Base-by-base conservation (phyloP, 495 filamentous ascomycete genomes). In the Tuber umbilicatum region DNA sequence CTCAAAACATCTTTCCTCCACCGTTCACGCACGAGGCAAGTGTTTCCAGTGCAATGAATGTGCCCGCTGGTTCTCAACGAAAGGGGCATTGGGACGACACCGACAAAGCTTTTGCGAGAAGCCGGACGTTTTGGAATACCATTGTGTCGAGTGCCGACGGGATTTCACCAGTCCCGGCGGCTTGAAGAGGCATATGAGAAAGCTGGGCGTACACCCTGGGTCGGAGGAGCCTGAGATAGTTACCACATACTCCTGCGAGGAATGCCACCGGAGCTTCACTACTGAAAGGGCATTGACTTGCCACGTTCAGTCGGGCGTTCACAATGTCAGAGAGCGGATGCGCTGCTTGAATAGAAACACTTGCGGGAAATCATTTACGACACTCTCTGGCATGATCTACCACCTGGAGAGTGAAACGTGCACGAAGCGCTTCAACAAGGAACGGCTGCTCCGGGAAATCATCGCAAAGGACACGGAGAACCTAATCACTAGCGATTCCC, bases 21-120 rank as follows among this genome's bases (percentile, higher is more conserved):
- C n/a, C n/a, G 55, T 64, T 31, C 55, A 64, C 27, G 55, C 55
- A 31, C 55, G 55, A 4, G 55, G 55, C 2, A 64, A 64, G n/a
- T 64, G 55, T n/a, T 31, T 64, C 55, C 55, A 64, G 31, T 64
- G 55, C 27, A 64, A 64, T 64, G 55, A 64, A n/a, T 64, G 55
- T 31, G 55, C 55, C n/a, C 55, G 10, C 27, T 64, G 55, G 55
- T 64, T 64, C 12, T 64, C 55, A 16, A 64, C 55, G 5, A 64
- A 64, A 31, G 55, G 55, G 0, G 55, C 55, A 64, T 31, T 64
- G 55, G 0, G 10, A 0, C n/a, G 55, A 12, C 55, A 64, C 55
- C n/a, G 27, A 17, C n/a, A 14, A 31, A 31, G 14, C 27, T 27
- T 14, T 31, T 64, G 55, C n/a, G 55, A 64, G 55, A 16, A 31